Evolutionary conservation across 805 yeast species (phyloP).

Genomic region (Starmerella apis): DNA sequence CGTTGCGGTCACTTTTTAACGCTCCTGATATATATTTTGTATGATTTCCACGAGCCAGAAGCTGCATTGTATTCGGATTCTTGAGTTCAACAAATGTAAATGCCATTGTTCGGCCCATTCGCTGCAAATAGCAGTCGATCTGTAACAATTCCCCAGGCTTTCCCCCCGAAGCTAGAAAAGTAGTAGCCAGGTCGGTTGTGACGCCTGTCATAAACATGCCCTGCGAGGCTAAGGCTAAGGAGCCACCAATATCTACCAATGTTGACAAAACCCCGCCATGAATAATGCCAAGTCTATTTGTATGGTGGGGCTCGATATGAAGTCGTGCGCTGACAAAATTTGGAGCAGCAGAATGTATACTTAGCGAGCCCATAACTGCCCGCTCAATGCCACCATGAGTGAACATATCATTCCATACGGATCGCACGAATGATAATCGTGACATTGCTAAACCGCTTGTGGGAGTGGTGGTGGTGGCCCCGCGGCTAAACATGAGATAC

Average conservation of each 20-base stretch:
- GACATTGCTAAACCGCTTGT: background rate
- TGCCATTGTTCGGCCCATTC: slow-evolving; percentile 36
- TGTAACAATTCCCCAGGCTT: slow-evolving; percentile 25
- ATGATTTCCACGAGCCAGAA: slow-evolving; percentile 37
- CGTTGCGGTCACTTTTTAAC: slow-evolving; percentile 28
- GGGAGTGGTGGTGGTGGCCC: too few species aligned
- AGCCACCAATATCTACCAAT: slow-evolving; percentile 37
- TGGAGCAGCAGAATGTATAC: slow-evolving; percentile 28
- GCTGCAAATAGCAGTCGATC: slow-evolving; percentile 29
- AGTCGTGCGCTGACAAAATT: slow-evolving; percentile 31
- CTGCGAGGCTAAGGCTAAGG: slow-evolving; percentile 35
- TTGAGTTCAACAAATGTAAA: slow-evolving; percentile 32
- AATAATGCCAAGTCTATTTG: slow-evolving; percentile 34
- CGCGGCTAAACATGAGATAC: background rate
- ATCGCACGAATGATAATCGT: slow-evolving; percentile 24
- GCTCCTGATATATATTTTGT: slow-evolving; percentile 36
- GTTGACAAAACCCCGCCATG: slow-evolving; percentile 38
- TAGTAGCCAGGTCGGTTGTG: slow-evolving; percentile 35
- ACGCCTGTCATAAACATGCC: slow-evolving; percentile 39
- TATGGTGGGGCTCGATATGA: slow-evolving; percentile 31
- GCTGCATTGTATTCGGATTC: slow-evolving; percentile 20
- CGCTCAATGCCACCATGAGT: slow-evolving; percentile 24
- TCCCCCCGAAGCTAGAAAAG: slow-evolving; percentile 35
- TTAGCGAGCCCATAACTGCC: slow-evolving; percentile 22
- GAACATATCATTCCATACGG: slow-evolving; percentile 26